Percentiles rank a stretch among this genome's conserved stretches.
These are phyloP conservation scores for Lupinus albus DNA, from an alignment of 306 rosid genomes.

Conservation along the genomic window DNA sequence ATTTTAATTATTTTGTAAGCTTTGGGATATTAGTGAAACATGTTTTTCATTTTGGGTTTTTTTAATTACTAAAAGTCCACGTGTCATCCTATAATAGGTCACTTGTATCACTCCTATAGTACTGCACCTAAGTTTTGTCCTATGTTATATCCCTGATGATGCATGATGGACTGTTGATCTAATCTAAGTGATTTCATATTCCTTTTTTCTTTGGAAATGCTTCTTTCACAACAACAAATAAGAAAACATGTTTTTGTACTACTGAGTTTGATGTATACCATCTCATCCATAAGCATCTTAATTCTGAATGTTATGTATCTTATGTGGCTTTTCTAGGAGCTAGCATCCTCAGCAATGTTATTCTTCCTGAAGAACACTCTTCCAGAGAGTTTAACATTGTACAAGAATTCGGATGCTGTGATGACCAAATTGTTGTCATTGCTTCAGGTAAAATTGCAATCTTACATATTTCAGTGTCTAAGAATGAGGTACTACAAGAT, in stretches of 20 bases:
- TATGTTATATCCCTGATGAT: neutral
- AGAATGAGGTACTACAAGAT: conserved; percentile 19
- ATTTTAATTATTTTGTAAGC: neutral
- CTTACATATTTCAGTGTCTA: conserved; percentile 24
- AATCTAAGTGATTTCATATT: neutral
- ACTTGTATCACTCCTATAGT: too few species aligned
- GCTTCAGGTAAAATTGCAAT: conserved; percentile 39
- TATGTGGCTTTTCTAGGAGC: conserved; percentile 43
- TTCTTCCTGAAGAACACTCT: conserved; percentile 50
- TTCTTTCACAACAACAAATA: neutral
- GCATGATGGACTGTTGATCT: neutral
- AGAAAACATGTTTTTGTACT: neutral
- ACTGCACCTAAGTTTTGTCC: too few species aligned
- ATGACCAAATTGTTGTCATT: conserved; percentile 39
- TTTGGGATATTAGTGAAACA: neutral
- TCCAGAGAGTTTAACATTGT: conserved; percentile 46
- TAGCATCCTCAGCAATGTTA: conserved; percentile 48
- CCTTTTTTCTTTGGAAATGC: neutral
- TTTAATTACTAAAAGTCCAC: too few species aligned
- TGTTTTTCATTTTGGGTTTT: neutral
- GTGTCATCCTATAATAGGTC: too few species aligned
- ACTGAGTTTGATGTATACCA: neutral
- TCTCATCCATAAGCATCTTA: neutral
- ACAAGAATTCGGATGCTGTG: conserved; percentile 19
- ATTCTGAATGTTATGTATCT: neutral